Evolutionary conservation across 2,329 filamentous ascomycete genomes (phyloP), one percentile per base, ranked within the genome.

Genomic region (Nothophoma quercina): DNA sequence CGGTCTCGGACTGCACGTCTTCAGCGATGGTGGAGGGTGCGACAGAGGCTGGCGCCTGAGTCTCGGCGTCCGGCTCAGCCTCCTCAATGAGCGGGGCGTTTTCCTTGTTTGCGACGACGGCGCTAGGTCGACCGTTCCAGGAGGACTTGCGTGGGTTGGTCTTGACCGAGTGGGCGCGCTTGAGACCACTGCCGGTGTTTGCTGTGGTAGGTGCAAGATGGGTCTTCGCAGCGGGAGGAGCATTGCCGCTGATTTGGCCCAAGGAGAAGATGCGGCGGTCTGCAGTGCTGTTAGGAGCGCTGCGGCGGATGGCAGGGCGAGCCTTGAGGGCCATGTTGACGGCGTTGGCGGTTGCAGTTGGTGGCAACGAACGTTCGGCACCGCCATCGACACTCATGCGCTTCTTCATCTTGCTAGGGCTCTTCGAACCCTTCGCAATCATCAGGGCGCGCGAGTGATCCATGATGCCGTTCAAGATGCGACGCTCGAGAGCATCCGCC

Each of bases 391-490:
- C 59, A 40, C 56, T 67, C 53, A 62, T 59, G 16, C 69, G 53
- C 73, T 72, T 73, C 60, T 72, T 73, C 18, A 58, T 38, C 51
- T 74, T 72, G 26, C 55, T 61, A 25, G 64, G 67, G 60, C 69
- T 71, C 67, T 72, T 77, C 26, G 71, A 68, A 46, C 83, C 67
- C 77, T 90, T 88, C 61, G 86, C 81, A 79, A 95, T 89, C 51
- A 98, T 84, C n/a, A 97, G 82, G 21, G 93, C 87, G 6, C 93
- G 89, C 16, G 93, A 97, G 72, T 98, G 93, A 65, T 98, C 93
- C 78, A 99, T 96, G 58, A 98, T 91, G 21, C 93, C 93, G 61
- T 98, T 93, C 25, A 99, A 79, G 62, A 99, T 96, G 21, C 95
- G 88, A 44, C 93, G 89, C 77, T 99, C 95, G 19, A 99, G 81